phyloP scores from a whole-genome alignment of 192 early-diverging fungal species.

The Coemansia sp. region DNA sequence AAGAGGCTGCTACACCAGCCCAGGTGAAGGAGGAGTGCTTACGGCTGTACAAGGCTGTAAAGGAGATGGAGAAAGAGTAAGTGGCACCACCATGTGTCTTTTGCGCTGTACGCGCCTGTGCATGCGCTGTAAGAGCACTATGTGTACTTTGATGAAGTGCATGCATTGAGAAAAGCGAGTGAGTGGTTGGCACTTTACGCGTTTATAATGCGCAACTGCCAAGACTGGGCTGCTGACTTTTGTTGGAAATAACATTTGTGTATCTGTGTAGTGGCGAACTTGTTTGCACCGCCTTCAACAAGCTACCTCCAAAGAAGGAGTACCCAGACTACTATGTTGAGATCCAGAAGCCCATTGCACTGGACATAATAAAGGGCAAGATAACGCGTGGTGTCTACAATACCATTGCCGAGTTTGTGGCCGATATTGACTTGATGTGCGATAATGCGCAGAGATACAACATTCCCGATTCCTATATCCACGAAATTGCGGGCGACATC shows the following conservation, averaged over 20 bases:
- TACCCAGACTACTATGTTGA: constrained; percentile 92
- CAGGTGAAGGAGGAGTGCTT: constrained; percentile 42
- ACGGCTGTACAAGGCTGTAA: constrained; percentile 41
- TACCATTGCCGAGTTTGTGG: constrained; percentile 60
- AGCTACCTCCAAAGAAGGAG: constrained; percentile 66
- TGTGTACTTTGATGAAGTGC: not conserved
- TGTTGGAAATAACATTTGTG: not conserved
- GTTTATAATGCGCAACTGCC: not conserved
- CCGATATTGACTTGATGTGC: constrained; percentile 86
- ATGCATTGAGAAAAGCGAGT: not conserved
- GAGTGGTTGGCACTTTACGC: not conserved
- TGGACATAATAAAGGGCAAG: constrained; percentile 83
- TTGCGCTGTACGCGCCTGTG: not conserved
- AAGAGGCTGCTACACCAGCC: not conserved
- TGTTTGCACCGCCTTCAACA: constrained; percentile 45
- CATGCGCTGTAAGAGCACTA: not conserved
- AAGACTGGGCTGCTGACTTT: not conserved
- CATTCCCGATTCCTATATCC: constrained; percentile 52
- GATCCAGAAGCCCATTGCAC: constrained; percentile 83
- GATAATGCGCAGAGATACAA: constrained; percentile 92
- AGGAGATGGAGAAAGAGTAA: constrained; percentile 52
- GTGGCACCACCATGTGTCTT: constrained; percentile 6
- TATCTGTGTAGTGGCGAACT: constrained; percentile 42
- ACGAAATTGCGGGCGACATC: constrained; percentile 46
- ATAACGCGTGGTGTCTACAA: constrained; percentile 72